Base-by-base conservation (phyloP, 495 filamentous ascomycete genomes). In the Eremomyces bilateralis region DNA sequence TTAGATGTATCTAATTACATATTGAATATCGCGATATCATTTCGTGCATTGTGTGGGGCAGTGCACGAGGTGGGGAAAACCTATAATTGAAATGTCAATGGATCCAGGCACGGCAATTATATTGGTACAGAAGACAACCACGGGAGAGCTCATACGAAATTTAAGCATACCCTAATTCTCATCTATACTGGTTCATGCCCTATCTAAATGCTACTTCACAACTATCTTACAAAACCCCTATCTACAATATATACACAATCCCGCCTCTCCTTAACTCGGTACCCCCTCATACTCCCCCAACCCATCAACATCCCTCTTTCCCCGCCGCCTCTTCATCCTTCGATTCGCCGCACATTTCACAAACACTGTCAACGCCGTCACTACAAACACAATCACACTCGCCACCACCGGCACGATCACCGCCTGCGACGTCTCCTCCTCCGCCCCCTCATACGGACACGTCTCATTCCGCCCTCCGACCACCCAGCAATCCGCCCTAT, bases 271-370 rank as follows among this genome's bases (percentile, higher is more conserved):
- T 32, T 17, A 32, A 11, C 12, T 6, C 15, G 71, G 70, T 21
- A 76, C 67, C 15, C 71, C 71, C 43, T 76, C 71, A 52, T 76
- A 76, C 28, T 72, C 66, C n/a, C n/a, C n/a, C 65, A 68, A 71
- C 0, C 70, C 68, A 28, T 63, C 60, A 27, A 60, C 63, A n/a
- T n/a, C n/a, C n/a, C n/a, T n/a, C 4, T 55, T 20, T 4, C 33
- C 47, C 41, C 59, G 63, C 48, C 58, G 63, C 34, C 62, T 53
- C 47, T 56, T 61, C 33, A 61, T 50, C 30, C 62, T 56, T 31
- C 60, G 56, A 45, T 73, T 73, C 18, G 65, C 58, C 33, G 67
- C 71, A 41, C 66, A 71, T 43, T 76, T 76, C 31, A 71, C 61
- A 42, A 75, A 72, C 11, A 73, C 32, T 1, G 69, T 73, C 53